Conservation (phyloP, 2,329 filamentous ascomycete genomes). For the Fusarium buharicum region DNA sequence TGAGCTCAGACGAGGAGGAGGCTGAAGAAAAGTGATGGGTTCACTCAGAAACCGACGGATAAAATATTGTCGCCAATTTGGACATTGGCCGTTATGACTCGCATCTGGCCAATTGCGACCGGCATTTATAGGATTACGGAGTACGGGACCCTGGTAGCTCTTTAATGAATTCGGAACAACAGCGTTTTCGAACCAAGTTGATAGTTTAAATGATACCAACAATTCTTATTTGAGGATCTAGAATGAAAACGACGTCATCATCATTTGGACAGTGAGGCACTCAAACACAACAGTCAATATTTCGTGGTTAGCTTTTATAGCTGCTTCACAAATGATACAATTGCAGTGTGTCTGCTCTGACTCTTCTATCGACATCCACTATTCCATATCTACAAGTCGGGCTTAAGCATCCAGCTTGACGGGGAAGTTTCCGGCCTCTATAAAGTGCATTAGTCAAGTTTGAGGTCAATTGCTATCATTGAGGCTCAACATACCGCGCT, state of each 20-base stretch:
- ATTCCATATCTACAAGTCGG: conserved; percentile 38
- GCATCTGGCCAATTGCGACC: conserved; percentile 34
- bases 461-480: background rate
- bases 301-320: conserved; percentile 44
- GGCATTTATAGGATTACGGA: conserved; percentile 41
- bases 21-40: conserved; percentile 46
- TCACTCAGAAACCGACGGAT: background rate
- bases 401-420: conserved; percentile 69
- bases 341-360: conserved; percentile 50
- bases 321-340: conserved; percentile 52
- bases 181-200: conserved; percentile 28
- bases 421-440: conserved; percentile 76
- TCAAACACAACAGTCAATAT: conserved; percentile 38
- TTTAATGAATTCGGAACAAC: conserved; percentile 27
- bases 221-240: conserved; percentile 21
- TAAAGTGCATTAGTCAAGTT: conserved; percentile 45
- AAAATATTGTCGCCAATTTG: background rate
- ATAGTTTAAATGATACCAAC: conserved; percentile 39
- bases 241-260: conserved; percentile 24
- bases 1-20: conserved; percentile 74
- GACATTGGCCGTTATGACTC: background rate
- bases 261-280: conserved; percentile 10
- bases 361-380: conserved; percentile 46
- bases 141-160: conserved; percentile 34
- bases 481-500: conserved; percentile 76